Conservation (phyloP, 139 green algal genomes). For the Volvox africanus region DNA sequence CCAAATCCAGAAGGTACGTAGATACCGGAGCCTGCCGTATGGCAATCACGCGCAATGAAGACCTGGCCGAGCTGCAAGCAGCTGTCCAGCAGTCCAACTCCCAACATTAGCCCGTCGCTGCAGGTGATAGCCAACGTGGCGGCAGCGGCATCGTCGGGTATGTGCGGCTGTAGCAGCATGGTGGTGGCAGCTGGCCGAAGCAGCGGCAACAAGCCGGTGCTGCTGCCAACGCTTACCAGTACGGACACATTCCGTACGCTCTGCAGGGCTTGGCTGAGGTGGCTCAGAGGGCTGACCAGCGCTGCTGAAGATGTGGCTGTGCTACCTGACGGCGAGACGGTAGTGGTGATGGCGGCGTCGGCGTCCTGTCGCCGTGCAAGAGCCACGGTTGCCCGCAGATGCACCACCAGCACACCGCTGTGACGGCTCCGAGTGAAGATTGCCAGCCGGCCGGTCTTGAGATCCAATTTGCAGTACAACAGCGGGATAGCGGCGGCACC, state of each 20-base stretch:
- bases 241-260: too few species aligned
- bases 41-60: slow-evolving; percentile 44
- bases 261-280: not conserved
- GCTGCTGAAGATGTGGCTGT: not conserved
- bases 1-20: slow-evolving; percentile 72
- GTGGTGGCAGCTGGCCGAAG: not conserved
- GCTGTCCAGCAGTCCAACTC: slow-evolving; percentile 62
- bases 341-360: not conserved
- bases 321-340: not conserved
- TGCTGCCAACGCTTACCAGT: not conserved
- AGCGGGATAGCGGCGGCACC: not conserved
- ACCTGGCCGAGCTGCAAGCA: slow-evolving; percentile 72
- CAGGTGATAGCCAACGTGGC: not conserved
- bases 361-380: not conserved
- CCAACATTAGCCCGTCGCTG: slow-evolving; percentile 55
- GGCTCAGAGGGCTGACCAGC: not conserved
- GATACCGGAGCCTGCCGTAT: slow-evolving; percentile 25
- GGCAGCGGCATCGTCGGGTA: not conserved
- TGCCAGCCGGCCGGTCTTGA: not conserved
- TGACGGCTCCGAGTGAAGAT: not conserved
- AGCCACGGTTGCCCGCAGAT: slow-evolving; percentile 5
- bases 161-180: slow-evolving; percentile 17
- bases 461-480: slow-evolving; percentile 29
- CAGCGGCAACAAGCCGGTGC: not conserved
- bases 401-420: not conserved